Percentiles rank a stretch among this genome's conserved stretches.
Conservation (phyloP, 495 filamentous ascomycete species). For the Cudoniella acicularis region DNA sequence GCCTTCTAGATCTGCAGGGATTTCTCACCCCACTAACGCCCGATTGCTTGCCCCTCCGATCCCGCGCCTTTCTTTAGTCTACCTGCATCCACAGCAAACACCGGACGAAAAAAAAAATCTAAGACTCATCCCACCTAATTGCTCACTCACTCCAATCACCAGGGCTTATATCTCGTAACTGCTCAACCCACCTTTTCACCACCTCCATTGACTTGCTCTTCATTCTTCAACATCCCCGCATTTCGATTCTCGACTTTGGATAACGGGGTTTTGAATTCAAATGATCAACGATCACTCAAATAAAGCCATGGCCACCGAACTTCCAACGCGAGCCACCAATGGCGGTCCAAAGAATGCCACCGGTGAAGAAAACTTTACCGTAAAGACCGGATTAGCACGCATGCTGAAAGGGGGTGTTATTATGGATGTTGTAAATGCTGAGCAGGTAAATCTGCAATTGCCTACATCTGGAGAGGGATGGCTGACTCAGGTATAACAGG, state of each 20-base stretch:
- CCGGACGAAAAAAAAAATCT: background rate
- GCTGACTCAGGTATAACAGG: conserved; percentile 40
- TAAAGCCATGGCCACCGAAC: conserved; percentile 24
- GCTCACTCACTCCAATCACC: background rate
- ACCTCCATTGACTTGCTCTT: background rate
- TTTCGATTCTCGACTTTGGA: background rate
- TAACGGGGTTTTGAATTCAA: background rate
- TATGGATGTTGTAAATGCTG: conserved; percentile 96
- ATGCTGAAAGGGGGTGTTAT: conserved; percentile 99
- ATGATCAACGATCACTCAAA: conserved; percentile 22
- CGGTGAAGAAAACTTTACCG: conserved; percentile 18
- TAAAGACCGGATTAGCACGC: conserved; percentile 88
- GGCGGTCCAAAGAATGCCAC: conserved; percentile 3
- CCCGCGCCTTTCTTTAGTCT: background rate
- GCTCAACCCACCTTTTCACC: background rate
- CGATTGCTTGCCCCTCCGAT: background rate
- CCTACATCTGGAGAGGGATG: conserved; percentile 4
- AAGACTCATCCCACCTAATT: background rate
- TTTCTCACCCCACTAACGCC: background rate
- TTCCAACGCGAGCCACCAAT: conserved; percentile 17
- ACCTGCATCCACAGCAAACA: background rate
- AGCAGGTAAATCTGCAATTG: conserved; percentile 56
- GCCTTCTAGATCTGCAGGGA: background rate
- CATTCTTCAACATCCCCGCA: background rate
- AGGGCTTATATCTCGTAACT: background rate